Conservation (phyloP, 768 basidiomycete genomes). For the Suillus tomentosus region DNA sequence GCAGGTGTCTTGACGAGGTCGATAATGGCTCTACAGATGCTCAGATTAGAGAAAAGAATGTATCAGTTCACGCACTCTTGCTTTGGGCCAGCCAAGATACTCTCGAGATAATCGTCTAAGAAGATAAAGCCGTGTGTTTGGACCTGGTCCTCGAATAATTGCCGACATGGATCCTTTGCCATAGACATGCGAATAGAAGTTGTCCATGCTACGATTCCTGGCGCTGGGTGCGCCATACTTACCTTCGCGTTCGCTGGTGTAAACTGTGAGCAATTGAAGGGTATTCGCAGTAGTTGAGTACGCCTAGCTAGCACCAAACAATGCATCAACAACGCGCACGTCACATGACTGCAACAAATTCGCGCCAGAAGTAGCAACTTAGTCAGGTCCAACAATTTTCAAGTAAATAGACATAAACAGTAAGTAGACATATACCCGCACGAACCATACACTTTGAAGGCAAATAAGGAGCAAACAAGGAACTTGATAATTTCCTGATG, state of each 20-base stretch:
- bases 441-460: too few relatives aligned
- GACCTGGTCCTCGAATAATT: slow-evolving; percentile 71
- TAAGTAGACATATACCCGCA: too few relatives aligned
- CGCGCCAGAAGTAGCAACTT: background rate
- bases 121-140: slow-evolving; percentile 78
- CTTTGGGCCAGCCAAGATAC: slow-evolving; percentile 63
- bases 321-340: slow-evolving; percentile 27
- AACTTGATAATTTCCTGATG: too few relatives aligned
- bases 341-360: slow-evolving; percentile 28
- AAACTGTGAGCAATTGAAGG: background rate
- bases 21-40: slow-evolving; percentile 57
- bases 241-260: slow-evolving; percentile 9
- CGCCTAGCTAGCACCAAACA: slow-evolving; percentile 19
- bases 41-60: slow-evolving; percentile 7
- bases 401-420: too few relatives aligned
- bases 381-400: too few relatives aligned
- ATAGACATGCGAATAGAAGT: slow-evolving; percentile 66
- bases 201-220: slow-evolving; percentile 70
- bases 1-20: slow-evolving; percentile 86
- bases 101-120: slow-evolving; percentile 76
- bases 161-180: slow-evolving; percentile 70
- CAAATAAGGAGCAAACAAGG: too few relatives aligned
- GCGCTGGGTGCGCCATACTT: slow-evolving; percentile 15
- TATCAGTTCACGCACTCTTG: slow-evolving; percentile 53
- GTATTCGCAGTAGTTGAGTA: slow-evolving; percentile 7